Percentiles rank a stretch among this genome's conserved stretches.
phyloP scores from a whole-genome alignment of 306 rosid genomes.

The Castanea crenata region DNA sequence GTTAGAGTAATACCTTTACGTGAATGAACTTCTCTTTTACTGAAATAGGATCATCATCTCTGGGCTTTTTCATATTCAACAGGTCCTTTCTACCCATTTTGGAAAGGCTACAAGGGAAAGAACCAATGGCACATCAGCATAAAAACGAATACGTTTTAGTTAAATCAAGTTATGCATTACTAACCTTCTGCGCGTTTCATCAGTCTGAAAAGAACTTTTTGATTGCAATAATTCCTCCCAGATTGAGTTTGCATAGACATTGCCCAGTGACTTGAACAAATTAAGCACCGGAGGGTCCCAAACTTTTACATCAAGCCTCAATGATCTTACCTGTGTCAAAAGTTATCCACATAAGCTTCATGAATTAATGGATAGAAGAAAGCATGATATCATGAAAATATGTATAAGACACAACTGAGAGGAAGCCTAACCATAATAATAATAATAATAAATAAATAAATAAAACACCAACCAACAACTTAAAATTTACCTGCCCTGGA shows the following conservation, averaged over 20 bases:
- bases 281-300: constrained; percentile 67
- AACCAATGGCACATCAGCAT: constrained; percentile 26
- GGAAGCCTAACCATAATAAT: background rate
- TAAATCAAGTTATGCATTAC: constrained; percentile 23
- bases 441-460: background rate
- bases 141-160: constrained; percentile 4
- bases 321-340: constrained; percentile 67
- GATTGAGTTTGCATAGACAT: constrained; percentile 59
- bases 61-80: constrained; percentile 48
- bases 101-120: constrained; percentile 40
- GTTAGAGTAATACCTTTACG: constrained; percentile 53
- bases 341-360: constrained; percentile 24
- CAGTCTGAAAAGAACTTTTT: constrained; percentile 33
- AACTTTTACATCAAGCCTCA: constrained; percentile 84
- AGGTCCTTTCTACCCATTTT: constrained; percentile 34
- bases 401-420: background rate
- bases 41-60: constrained; percentile 56
- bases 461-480: background rate
- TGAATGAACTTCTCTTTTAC: constrained; percentile 70
- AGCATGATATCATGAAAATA: background rate
- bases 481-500: background rate
- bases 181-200: constrained; percentile 42
- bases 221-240: constrained; percentile 74
- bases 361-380: constrained; percentile 14
- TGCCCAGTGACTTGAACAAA: constrained; percentile 68